Percentiles rank a stretch among this genome's conserved stretches.
Conservation (phyloP, 2,329 filamentous ascomycete genomes). For the Nothophoma quercina region DNA sequence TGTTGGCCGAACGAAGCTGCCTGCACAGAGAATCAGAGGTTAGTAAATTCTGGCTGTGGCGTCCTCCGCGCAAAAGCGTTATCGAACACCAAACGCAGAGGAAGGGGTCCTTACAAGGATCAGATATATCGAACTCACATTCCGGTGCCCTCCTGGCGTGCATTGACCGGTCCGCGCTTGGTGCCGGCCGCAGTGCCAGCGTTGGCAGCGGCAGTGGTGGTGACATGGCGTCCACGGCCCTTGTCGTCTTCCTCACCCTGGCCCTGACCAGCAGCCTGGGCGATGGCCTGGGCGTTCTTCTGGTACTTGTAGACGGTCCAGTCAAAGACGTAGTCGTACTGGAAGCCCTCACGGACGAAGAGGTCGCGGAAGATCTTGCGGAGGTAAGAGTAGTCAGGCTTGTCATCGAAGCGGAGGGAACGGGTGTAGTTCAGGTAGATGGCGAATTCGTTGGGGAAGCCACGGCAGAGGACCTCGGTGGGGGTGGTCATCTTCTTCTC, state of each 20-base stretch:
- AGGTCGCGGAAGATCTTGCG: slow-evolving; percentile 99
- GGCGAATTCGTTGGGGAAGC: slow-evolving; percentile 99
- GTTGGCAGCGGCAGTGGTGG: slow-evolving; percentile 70
- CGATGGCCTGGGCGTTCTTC: slow-evolving; percentile 97
- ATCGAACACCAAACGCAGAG: slow-evolving; percentile 83
- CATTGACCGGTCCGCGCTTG: slow-evolving; percentile 75
- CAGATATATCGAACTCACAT: slow-evolving; percentile 88
- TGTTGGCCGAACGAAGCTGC: slow-evolving; percentile 62
- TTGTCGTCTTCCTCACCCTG: slow-evolving; percentile 79
- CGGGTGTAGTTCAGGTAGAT: slow-evolving; percentile 99
- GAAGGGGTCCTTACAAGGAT: slow-evolving; percentile 90
- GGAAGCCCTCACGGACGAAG: slow-evolving; percentile 98
- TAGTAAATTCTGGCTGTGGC: slow-evolving; percentile 59
- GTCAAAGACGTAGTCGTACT: slow-evolving; percentile 99
- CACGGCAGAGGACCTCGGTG: slow-evolving; percentile 97
- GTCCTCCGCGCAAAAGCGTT: slow-evolving; percentile 75
- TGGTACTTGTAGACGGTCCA: slow-evolving; percentile 99
- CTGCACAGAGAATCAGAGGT: slow-evolving; percentile 53
- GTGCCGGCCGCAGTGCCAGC: slow-evolving; percentile 68
- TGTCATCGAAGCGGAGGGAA: slow-evolving; percentile 98
- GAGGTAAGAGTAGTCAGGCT: slow-evolving; percentile 99
- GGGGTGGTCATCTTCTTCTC: slow-evolving; percentile 99
- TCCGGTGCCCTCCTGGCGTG: slow-evolving; percentile 88
- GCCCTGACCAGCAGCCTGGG: slow-evolving; percentile 74
- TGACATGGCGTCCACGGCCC: slow-evolving; percentile 63